These are phyloP conservation scores for Paramecium octaurelia DNA, from an alignment of 73 alveolate genomes.

Conservation along the genomic window DNA sequence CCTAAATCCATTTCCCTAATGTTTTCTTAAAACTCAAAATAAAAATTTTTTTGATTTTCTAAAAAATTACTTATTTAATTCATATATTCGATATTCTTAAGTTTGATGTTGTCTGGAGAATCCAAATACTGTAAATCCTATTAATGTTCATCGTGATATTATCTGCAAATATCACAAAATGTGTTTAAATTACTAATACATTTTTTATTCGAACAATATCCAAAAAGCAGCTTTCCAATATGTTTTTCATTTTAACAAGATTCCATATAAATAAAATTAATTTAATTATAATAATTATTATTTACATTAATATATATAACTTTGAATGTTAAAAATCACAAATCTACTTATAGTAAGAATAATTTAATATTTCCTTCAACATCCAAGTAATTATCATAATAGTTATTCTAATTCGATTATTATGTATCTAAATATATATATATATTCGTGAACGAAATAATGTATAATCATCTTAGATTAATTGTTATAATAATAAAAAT, in stretches of 20 bases:
- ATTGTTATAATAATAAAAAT: background rate
- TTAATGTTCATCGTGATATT: background rate
- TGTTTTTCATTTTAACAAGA: background rate
- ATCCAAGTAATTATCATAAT: background rate
- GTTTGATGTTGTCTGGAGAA: background rate
- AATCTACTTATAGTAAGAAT: too few species aligned
- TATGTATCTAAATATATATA: too few species aligned
- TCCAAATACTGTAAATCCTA: background rate
- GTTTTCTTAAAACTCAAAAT: background rate
- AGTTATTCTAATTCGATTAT: background rate
- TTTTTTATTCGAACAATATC: background rate
- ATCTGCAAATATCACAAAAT: background rate
- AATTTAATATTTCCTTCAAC: too few species aligned
- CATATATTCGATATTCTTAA: background rate
- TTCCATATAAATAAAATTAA: background rate
- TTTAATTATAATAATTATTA: background rate
- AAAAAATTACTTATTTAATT: background rate
- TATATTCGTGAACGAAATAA: background rate
- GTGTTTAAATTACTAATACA: background rate
- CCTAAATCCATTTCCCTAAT: background rate
- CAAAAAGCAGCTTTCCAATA: background rate
- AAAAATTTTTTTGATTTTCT: background rate
- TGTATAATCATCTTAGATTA: background rate
- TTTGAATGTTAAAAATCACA: background rate
- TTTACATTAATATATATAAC: too few species aligned